These are phyloP conservation scores for Rhododendron griersonianum DNA, from an alignment of 148 eudicot genomes.

Conservation along the genomic window DNA sequence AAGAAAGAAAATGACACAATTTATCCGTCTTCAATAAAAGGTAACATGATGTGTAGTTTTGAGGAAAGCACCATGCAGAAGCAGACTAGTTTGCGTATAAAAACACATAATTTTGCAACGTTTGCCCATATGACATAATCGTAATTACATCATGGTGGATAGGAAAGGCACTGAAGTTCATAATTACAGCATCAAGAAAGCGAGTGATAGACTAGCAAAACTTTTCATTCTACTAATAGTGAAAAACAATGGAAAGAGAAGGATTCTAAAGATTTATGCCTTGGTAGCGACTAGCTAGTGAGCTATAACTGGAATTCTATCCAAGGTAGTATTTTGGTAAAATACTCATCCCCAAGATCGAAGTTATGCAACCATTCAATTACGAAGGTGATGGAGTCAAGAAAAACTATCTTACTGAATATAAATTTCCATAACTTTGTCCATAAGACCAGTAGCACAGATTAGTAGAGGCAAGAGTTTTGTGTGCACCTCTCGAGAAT, in stretches of 20 bases:
- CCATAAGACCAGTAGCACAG: neutral
- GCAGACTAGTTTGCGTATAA: neutral
- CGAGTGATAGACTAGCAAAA: neutral
- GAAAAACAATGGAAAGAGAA: neutral
- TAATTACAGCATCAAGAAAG: neutral
- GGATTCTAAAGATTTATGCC: neutral
- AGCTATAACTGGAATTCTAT: neutral
- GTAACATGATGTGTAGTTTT: neutral
- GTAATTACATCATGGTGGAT: neutral
- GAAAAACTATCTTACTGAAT: neutral
- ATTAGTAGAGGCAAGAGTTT: neutral
- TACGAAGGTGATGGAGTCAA: neutral
- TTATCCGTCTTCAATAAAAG: neutral
- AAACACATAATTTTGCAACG: neutral
- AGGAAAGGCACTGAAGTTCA: neutral
- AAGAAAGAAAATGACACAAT: neutral
- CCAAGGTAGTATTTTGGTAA: neutral
- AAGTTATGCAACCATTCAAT: neutral
- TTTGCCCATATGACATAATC: neutral
- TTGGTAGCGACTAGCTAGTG: neutral
- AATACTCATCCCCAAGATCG: neutral
- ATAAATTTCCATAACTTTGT: neutral
- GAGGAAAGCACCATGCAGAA: neutral
- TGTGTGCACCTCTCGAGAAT: conserved; percentile 70
- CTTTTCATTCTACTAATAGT: neutral